phyloP scores from a whole-genome alignment of 805 yeast species.

The Candida multigemmis region DNA sequence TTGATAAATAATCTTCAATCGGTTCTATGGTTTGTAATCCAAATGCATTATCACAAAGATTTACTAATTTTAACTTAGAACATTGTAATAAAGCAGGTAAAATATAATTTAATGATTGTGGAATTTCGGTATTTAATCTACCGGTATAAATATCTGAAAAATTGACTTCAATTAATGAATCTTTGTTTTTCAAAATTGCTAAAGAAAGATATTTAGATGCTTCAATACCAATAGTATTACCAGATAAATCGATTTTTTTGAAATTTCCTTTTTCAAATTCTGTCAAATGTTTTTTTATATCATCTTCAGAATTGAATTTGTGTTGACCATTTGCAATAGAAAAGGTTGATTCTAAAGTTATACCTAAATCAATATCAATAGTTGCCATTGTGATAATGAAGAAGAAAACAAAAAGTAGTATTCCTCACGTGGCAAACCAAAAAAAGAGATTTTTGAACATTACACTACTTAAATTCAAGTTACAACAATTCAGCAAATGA shows the following conservation, averaged over 20 bases:
- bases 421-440: too few relatives aligned
- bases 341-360: constrained; percentile 30
- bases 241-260: constrained; percentile 69
- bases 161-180: constrained; percentile 57
- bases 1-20: constrained; percentile 65
- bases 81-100: constrained; percentile 67
- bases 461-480: not conserved
- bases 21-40: constrained; percentile 94
- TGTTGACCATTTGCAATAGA: too few relatives aligned
- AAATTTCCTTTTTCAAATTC: constrained; percentile 7
- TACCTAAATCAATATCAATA: constrained; percentile 18
- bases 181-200: constrained; percentile 30
- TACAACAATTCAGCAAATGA: not conserved
- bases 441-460: not conserved
- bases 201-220: constrained; percentile 70
- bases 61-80: constrained; percentile 60
- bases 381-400: constrained; percentile 13
- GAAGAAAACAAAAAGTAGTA: too few relatives aligned
- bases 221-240: constrained; percentile 90
- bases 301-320: not conserved
- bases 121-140: constrained; percentile 89
- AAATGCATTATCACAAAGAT: constrained; percentile 91
- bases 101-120: constrained; percentile 64
- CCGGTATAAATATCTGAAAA: constrained; percentile 94
- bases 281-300: not conserved